Evolutionary conservation across 192 early-diverging fungal genomes (phyloP), one percentile per base, ranked within the genome.

Genomic region (Gaertneriomyces semiglobifer): DNA sequence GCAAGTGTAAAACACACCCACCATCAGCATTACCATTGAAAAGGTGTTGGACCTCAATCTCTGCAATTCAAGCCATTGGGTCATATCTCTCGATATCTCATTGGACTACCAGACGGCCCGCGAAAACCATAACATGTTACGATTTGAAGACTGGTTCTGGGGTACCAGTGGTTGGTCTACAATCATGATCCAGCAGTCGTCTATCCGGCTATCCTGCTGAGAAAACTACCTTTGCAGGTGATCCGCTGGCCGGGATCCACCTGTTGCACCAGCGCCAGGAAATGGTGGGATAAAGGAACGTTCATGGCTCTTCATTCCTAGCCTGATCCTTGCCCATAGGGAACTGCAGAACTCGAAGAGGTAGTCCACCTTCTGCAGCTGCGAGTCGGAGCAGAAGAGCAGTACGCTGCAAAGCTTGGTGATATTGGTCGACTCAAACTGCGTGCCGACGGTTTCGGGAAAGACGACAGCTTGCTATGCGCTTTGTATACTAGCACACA

Each of bases 111-210:
- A 33, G 25, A 33, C 25, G 25, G 25, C 25, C 25, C 25, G 25
- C 25, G 0, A 33, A 33, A 33, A 33, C 25, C 25, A 33, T 2
- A 54, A 11, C 19, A 70, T 74, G 70, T 20, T 68, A 45, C 69
- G 63, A 9, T 80, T 77, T 56, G 72, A 74, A 47, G 76, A 81
- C 18, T 72, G 72, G 56, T 81, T 81, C 43, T 76, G 76, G 76
- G 79, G 79, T 12, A 64, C 76, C 5, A 52, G 51, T 5, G 71
- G 70, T 79, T 33, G 25, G 25, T 33, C 25, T 33, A 33, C 25
- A 33, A 33, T 33, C 25, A 33, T 33, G 25, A 33, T 33, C 25
- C 25, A 33, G 25, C 25, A 33, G 25, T 33, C 25, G 25, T 33
- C 25, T 33, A 61, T 7, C 48, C n/a, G 39, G 12, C 14, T 43